These are phyloP conservation scores for Knufia fluminis DNA, from an alignment of 2,329 filamentous ascomycete genomes.

Conservation along the genomic window DNA sequence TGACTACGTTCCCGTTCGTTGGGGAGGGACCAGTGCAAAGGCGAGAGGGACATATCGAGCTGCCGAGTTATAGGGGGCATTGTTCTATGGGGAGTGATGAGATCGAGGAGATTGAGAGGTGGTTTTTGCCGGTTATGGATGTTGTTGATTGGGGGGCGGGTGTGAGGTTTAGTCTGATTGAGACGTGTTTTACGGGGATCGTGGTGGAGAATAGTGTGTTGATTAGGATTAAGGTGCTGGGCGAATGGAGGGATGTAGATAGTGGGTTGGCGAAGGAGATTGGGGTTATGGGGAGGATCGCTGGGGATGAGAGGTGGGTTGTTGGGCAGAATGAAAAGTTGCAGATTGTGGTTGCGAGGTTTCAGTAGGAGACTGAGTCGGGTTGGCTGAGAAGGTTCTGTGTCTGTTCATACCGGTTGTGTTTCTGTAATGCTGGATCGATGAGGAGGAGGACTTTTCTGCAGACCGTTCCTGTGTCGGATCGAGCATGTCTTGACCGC, in stretches of 20 bases:
- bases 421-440: no score
- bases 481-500: no score
- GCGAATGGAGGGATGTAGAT: constrained; percentile 21
- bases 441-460: no score
- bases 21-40: constrained; percentile 44
- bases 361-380: constrained; percentile 25
- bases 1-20: constrained; percentile 46
- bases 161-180: constrained; percentile 29
- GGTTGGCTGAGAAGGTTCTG: no score
- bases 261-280: constrained; percentile 39
- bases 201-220: constrained; percentile 25
- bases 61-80: constrained; percentile 40
- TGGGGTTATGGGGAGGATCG: constrained; percentile 45
- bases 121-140: constrained; percentile 32
- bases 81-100: constrained; percentile 29
- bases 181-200: constrained; percentile 26
- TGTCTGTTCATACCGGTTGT: no score
- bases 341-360: constrained; percentile 46
- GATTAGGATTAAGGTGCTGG: constrained; percentile 23
- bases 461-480: no score
- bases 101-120: constrained; percentile 25
- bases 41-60: constrained; percentile 35
- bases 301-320: constrained; percentile 53
- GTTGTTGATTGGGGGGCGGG: constrained; percentile 26
- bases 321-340: constrained; percentile 48